These are phyloP conservation scores for Nicotiana noctiflora DNA, from an alignment of 257 asterid genomes.

Conservation along the genomic window DNA sequence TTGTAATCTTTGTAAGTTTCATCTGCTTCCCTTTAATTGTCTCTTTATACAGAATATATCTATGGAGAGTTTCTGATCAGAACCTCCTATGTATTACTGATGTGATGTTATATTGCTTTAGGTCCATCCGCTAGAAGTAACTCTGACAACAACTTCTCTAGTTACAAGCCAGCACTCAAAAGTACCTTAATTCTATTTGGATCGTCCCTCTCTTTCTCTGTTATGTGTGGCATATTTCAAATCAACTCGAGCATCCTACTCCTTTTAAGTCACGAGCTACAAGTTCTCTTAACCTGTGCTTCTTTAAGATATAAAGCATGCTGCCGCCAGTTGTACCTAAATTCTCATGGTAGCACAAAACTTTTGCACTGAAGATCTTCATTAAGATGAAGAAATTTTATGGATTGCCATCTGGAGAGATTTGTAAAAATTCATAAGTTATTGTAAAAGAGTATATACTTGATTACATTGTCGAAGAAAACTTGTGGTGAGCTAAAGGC, in stretches of 20 bases:
- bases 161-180: not conserved
- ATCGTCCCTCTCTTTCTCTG: not conserved
- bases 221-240: not conserved
- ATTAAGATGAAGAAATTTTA: not conserved
- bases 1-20: not conserved
- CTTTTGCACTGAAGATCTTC: not conserved
- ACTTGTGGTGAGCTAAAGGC: not conserved
- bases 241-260: not conserved
- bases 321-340: not conserved
- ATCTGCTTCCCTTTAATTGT: not conserved
- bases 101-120: not conserved
- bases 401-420: not conserved
- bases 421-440: not conserved
- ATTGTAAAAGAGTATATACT: not conserved
- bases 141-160: not conserved
- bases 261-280: not conserved
- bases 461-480: not conserved
- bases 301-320: not conserved
- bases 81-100: conserved; percentile 1
- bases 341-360: not conserved
- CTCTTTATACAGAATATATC: not conserved
- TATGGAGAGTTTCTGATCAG: not conserved
- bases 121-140: not conserved
- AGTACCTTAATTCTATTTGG: not conserved
- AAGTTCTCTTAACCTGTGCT: not conserved